These are phyloP conservation scores for Teratosphaeria viscida DNA, from an alignment of 2,329 filamentous ascomycete genomes.

Conservation along the genomic window DNA sequence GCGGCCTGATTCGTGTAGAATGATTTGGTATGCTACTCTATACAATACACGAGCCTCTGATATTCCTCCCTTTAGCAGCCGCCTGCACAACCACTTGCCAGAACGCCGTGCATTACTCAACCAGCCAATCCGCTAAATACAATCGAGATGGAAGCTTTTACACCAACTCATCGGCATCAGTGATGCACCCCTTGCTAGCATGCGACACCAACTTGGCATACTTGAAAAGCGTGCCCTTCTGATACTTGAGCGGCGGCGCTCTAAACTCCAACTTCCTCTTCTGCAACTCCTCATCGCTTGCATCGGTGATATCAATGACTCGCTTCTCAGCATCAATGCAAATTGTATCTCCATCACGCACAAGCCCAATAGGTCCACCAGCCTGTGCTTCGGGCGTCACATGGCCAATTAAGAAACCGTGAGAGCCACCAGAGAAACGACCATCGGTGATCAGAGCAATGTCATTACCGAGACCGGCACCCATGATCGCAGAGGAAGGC, in stretches of 20 bases:
- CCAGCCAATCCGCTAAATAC: neutral
- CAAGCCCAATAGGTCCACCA: constrained; percentile 73
- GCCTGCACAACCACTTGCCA: neutral
- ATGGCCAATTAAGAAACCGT: constrained; percentile 81
- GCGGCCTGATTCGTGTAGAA: neutral
- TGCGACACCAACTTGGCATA: constrained; percentile 47
- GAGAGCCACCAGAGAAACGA: constrained; percentile 68
- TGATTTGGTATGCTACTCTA: neutral
- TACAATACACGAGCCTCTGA: neutral
- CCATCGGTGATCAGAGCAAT: constrained; percentile 66
- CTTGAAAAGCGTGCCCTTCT: constrained; percentile 49
- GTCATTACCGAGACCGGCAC: constrained; percentile 60
- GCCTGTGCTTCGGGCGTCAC: constrained; percentile 80
- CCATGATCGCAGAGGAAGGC: constrained; percentile 63
- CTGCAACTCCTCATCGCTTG: constrained; percentile 53
- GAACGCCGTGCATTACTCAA: neutral
- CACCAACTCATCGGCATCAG: constrained; percentile 29
- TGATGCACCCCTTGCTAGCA: constrained; percentile 50
- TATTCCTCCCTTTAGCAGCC: neutral
- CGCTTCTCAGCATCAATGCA: constrained; percentile 71
- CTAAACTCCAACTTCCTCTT: constrained; percentile 41
- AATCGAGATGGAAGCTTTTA: neutral
- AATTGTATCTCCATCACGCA: constrained; percentile 70
- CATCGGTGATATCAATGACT: constrained; percentile 50
- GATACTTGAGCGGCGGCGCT: constrained; percentile 47